Percentiles rank a stretch among this genome's conserved stretches.
Conservation (phyloP, 1,139 yeast genomes). For the Taphrina wiesneri region DNA sequence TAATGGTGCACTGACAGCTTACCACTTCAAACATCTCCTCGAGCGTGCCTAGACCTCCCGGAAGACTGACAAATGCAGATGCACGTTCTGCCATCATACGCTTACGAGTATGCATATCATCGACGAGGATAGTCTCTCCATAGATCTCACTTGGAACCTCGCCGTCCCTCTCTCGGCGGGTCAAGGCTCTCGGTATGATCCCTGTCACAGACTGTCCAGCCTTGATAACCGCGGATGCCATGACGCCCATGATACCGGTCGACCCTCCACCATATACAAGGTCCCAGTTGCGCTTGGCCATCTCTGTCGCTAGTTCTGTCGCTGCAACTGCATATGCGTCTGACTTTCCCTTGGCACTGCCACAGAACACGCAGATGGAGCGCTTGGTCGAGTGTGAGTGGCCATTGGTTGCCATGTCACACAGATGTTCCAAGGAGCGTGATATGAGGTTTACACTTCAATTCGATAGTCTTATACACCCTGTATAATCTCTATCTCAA, state of each 20-base stretch:
- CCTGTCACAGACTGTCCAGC: slow-evolving; percentile 72
- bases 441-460: neutral
- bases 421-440: neutral
- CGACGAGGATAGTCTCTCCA: slow-evolving; percentile 78
- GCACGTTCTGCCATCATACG: slow-evolving; percentile 82
- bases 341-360: slow-evolving; percentile 27
- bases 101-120: slow-evolving; percentile 89
- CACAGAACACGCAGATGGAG: slow-evolving; percentile 34
- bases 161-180: slow-evolving; percentile 65
- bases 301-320: slow-evolving; percentile 10
- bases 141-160: slow-evolving; percentile 62
- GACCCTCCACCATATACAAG: slow-evolving; percentile 92
- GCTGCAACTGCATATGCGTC: slow-evolving; percentile 25
- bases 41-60: slow-evolving; percentile 89
- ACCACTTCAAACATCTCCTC: slow-evolving; percentile 64
- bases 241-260: slow-evolving; percentile 73
- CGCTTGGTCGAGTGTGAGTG: neutral
- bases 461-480: no score
- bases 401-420: neutral
- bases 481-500: no score
- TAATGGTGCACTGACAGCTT: neutral
- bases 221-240: slow-evolving; percentile 73
- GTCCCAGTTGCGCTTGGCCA: slow-evolving; percentile 25
- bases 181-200: slow-evolving; percentile 78
- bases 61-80: slow-evolving; percentile 84